phyloP scores from a whole-genome alignment of 768 basidiomycete genomes.

The Exidia glandulosa region DNA sequence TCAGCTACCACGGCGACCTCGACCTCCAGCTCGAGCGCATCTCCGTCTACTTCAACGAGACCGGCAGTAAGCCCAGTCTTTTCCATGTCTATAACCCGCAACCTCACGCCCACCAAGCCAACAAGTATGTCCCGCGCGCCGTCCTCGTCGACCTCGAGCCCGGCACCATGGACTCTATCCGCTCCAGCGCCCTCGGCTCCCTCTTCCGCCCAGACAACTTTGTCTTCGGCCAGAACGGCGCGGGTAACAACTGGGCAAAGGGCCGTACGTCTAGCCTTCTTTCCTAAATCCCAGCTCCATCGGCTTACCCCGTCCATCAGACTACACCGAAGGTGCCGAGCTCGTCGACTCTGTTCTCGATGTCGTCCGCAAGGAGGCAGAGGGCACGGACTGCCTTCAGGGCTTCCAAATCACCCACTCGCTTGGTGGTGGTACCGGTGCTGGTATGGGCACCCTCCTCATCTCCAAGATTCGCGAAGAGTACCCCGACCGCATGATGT shows the following conservation, averaged over 20 bases:
- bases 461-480: constrained; percentile 99
- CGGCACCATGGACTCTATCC: constrained; percentile 90
- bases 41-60: constrained; percentile 97
- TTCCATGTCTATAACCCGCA: not conserved
- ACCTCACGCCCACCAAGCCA: constrained; percentile 25
- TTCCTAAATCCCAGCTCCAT: constrained; percentile 5
- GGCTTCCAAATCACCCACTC: constrained; percentile 99
- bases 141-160: constrained; percentile 97
- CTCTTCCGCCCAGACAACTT: constrained; percentile 99
- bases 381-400: constrained; percentile 93
- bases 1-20: constrained; percentile 74
- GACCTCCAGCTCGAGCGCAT: constrained; percentile 96
- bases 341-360: constrained; percentile 96
- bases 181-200: constrained; percentile 77
- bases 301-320: constrained; percentile 25
- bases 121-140: constrained; percentile 98
- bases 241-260: constrained; percentile 99
- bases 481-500: constrained; percentile 99
- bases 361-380: constrained; percentile 98
- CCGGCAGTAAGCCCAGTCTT: constrained; percentile 34
- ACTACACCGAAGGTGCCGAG: constrained; percentile 95
- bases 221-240: constrained; percentile 95
- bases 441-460: constrained; percentile 98
- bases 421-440: constrained; percentile 97
- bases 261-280: constrained; percentile 59